Evolutionary conservation across 2,329 filamentous ascomycete species (phyloP).

Genomic region (Aspergillus calidoustus): DNA sequence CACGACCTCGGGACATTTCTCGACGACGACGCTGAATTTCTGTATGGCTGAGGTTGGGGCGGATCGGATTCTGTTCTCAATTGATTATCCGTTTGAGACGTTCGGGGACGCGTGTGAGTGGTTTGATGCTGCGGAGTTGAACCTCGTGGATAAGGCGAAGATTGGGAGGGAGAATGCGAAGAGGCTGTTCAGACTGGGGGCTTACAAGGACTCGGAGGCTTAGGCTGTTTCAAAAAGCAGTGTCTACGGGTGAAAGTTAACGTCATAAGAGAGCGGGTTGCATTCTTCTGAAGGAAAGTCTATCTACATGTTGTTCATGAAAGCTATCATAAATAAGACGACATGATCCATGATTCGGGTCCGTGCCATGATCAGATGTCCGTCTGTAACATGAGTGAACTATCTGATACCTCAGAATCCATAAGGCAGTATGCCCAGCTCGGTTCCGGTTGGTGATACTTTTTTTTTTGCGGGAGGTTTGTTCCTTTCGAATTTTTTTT

Average conservation of each 20-base stretch:
- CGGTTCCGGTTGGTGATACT: not conserved
- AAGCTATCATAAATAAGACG: not conserved
- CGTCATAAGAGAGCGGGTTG: not conserved
- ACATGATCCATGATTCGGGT: not conserved
- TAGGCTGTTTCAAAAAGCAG: not conserved
- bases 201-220: constrained; percentile 39
- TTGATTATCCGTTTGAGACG: constrained; percentile 48
- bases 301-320: not conserved
- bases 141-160: constrained; percentile 42
- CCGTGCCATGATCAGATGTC: not conserved
- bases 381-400: not conserved
- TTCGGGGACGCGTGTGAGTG: constrained; percentile 49
- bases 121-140: constrained; percentile 49
- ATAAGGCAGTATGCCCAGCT: not conserved
- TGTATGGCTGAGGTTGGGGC: constrained; percentile 46
- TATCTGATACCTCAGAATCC: not conserved
- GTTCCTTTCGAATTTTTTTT: not conserved
- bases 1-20: constrained; percentile 48
- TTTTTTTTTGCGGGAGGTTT: not conserved
- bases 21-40: constrained; percentile 45
- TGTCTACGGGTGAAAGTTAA: not conserved
- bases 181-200: constrained; percentile 44
- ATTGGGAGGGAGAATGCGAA: constrained; percentile 55
- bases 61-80: constrained; percentile 47
- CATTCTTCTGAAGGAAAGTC: not conserved